phyloP scores from a whole-genome alignment of 2,329 filamentous ascomycete species.

The Penicillium psychrosexuale region DNA sequence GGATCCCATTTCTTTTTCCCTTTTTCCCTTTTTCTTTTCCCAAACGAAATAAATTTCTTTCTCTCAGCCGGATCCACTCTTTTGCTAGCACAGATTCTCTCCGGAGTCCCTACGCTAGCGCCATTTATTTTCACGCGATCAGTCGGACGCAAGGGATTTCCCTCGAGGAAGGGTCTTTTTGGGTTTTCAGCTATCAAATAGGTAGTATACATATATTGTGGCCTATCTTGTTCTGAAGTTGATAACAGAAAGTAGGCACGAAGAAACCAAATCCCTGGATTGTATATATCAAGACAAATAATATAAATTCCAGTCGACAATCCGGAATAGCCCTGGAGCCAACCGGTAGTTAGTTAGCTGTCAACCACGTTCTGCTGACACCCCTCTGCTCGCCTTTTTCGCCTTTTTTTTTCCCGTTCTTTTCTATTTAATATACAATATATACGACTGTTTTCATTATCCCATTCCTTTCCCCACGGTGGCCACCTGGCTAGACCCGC shows the following conservation, averaged over 20 bases:
- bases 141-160: slow-evolving; percentile 1
- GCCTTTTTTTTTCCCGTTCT: neutral
- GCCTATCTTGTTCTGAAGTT: neutral
- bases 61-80: slow-evolving; percentile 5
- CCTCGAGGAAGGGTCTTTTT: slow-evolving; percentile 7
- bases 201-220: neutral
- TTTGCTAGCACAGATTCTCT: slow-evolving; percentile 9
- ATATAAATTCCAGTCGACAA: neutral
- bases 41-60: neutral
- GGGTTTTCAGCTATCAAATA: neutral
- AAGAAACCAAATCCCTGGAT: neutral
- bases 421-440: neutral
- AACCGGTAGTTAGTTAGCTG: slow-evolving; percentile 2
- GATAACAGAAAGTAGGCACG: neutral
- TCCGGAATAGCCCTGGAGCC: neutral
- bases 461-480: slow-evolving; percentile 6
- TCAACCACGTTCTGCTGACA: slow-evolving; percentile 10
- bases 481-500: slow-evolving; percentile 9
- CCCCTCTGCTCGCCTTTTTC: neutral
- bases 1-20: slow-evolving; percentile 1
- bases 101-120: slow-evolving; percentile 11
- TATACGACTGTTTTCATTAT: neutral
- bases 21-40: neutral
- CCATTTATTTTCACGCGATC: slow-evolving; percentile 4
- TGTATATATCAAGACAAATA: neutral